These are phyloP conservation scores for Syzygium malaccense DNA, from an alignment of 441 rosid genomes.

Conservation along the genomic window DNA sequence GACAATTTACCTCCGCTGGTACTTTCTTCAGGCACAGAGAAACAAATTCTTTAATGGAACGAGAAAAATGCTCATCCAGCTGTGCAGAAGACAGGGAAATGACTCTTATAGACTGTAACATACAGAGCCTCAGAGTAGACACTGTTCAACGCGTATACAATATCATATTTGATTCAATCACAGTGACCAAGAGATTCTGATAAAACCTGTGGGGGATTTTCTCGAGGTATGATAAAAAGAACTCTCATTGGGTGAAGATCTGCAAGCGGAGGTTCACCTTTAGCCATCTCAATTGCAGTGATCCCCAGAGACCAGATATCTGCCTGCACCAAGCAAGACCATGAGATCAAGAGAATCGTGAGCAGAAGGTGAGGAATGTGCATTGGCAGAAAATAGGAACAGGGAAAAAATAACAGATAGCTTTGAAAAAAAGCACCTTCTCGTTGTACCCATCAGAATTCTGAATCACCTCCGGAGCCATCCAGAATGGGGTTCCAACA, in stretches of 20 bases:
- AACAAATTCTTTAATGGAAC: conserved; percentile 95
- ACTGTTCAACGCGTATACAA: not conserved
- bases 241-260: conserved; percentile 99
- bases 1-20: conserved; percentile 69
- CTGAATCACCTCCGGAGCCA: conserved; percentile 99
- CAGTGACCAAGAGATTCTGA: conserved; percentile 14
- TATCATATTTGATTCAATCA: conserved; percentile 12
- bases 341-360: not conserved
- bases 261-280: conserved; percentile 99
- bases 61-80: conserved; percentile 99
- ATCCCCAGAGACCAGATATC: conserved; percentile 99
- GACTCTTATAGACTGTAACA: conserved; percentile 9
- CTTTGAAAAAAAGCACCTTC: conserved; percentile 46
- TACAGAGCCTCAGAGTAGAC: conserved; percentile 2
- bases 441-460: conserved; percentile 97
- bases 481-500: conserved; percentile 99
- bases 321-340: conserved; percentile 56
- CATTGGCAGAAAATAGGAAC: not conserved
- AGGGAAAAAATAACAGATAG: not conserved
- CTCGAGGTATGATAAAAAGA: conserved; percentile 98
- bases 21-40: conserved; percentile 86
- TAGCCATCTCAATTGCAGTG: conserved; percentile 99
- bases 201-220: conserved; percentile 98
- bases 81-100: conserved; percentile 31
- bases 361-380: conserved; percentile 5